Conservation (phyloP, 164 flowering plant genomes). For the Magnolia sinica region DNA sequence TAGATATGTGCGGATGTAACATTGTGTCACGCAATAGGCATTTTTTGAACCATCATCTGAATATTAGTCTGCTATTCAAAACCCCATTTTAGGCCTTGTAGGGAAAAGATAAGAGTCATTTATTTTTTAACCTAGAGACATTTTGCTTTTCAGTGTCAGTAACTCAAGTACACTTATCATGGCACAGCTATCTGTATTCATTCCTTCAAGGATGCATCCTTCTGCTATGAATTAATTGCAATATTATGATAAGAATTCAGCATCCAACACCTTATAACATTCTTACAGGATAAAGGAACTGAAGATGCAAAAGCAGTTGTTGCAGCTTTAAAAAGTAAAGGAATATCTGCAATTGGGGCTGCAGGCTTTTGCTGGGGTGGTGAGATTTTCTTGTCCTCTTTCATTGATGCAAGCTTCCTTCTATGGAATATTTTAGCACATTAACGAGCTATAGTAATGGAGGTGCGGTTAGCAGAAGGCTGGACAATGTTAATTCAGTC, state of each 20-base stretch:
- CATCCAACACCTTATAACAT: not conserved
- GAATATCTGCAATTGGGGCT: constrained; percentile 50
- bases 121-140: too few species aligned
- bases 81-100: not conserved
- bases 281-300: constrained; percentile 49
- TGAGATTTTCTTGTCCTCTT: constrained; percentile 20
- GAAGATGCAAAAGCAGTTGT: constrained; percentile 58
- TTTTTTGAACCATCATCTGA: not conserved
- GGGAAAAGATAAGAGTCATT: not conserved
- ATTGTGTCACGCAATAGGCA: not conserved
- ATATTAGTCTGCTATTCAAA: not conserved
- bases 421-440: not conserved
- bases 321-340: constrained; percentile 54
- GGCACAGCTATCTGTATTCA: not conserved
- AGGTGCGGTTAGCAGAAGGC: not conserved
- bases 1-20: not conserved
- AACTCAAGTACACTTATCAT: too few species aligned
- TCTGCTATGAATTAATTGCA: not conserved
- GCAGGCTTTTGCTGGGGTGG: constrained; percentile 84
- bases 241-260: not conserved
- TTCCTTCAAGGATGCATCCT: not conserved
- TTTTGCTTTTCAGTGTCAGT: too few species aligned
- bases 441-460: not conserved
- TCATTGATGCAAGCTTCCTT: not conserved
- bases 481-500: not conserved